These are phyloP conservation scores for Mikania micrantha DNA, from an alignment of 129 eudicot species.

Conservation along the genomic window DNA sequence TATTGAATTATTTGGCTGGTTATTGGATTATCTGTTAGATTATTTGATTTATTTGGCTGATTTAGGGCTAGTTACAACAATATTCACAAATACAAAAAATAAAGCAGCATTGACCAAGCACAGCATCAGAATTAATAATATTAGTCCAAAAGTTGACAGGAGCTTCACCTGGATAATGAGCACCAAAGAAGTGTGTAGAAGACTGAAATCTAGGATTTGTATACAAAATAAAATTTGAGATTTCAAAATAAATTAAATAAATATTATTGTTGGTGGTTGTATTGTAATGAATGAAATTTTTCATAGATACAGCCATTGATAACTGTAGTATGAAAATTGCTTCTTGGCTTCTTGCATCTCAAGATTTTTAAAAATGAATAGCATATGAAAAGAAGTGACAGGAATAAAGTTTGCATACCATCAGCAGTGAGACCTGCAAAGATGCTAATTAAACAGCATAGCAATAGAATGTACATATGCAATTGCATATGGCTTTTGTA, in stretches of 20 bases:
- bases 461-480: slow-evolving; percentile 38
- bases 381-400: neutral
- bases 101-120: slow-evolving; percentile 66
- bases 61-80: too few relatives aligned
- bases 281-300: neutral
- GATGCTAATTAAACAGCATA: slow-evolving; percentile 36
- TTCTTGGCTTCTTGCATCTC: slow-evolving; percentile 3
- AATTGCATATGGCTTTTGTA: slow-evolving; percentile 25
- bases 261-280: neutral
- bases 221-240: neutral
- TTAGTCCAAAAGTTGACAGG: slow-evolving; percentile 62
- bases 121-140: slow-evolving; percentile 59
- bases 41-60: too few relatives aligned
- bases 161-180: slow-evolving; percentile 65
- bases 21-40: too few relatives aligned
- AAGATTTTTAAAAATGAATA: neutral
- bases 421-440: slow-evolving; percentile 68
- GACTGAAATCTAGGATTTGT: neutral
- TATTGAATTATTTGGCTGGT: too few relatives aligned
- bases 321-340: neutral
- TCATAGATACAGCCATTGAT: neutral
- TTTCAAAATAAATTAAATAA: neutral
- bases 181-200: slow-evolving; percentile 4
- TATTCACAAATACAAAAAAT: too few relatives aligned
- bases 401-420: slow-evolving; percentile 44